Evolutionary conservation across 768 basidiomycete genomes (phyloP), one percentile per base, ranked within the genome.

Genomic region (Rhodotorula toruloides): DNA sequence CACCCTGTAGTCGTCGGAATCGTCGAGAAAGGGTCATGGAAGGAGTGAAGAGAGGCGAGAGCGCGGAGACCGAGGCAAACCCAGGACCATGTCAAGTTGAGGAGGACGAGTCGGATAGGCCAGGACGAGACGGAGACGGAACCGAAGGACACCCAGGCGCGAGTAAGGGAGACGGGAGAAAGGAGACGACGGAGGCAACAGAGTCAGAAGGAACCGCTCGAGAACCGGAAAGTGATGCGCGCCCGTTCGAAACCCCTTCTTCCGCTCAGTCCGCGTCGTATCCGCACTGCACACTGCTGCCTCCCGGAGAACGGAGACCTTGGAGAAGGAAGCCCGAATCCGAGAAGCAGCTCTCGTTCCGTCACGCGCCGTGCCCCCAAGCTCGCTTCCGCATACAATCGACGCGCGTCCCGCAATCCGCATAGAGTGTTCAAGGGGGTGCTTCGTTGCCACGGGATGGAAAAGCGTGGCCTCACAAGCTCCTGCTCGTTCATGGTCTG

Each of bases 401-500:
- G 27, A 11, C 13, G 9, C 4, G 25, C 36, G 36, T 34, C n/a
- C 47, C 39, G 47, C 42, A 19, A 52, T 25, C 7, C 22, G 39
- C 37, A 14, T n/a, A n/a, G n/a, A n/a, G n/a, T n/a, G n/a, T n/a
- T n/a, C n/a, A n/a, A n/a, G n/a, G n/a, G n/a, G n/a, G n/a, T n/a
- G n/a, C n/a, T n/a, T n/a, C n/a, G n/a, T n/a, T n/a, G n/a, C n/a
- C n/a, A n/a, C n/a, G n/a, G n/a, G n/a, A n/a, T 17, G 34, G 43
- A 52, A 59, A 63, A 65, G 70, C n/a, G n/a, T n/a, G n/a, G n/a
- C n/a, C n/a, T n/a, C 70, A 71, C 70, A 60, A 97, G 77, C 47
- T 91, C 90, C 56, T 88, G 87, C 44, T 83, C 83, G 76, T 91
- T 89, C 65, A 97, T 81, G 17, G 87, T 88, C 53, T 88, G 86